phyloP scores from a whole-genome alignment of 371 early-diverging fungal genomes.

The Haplosporangium sp. region DNA sequence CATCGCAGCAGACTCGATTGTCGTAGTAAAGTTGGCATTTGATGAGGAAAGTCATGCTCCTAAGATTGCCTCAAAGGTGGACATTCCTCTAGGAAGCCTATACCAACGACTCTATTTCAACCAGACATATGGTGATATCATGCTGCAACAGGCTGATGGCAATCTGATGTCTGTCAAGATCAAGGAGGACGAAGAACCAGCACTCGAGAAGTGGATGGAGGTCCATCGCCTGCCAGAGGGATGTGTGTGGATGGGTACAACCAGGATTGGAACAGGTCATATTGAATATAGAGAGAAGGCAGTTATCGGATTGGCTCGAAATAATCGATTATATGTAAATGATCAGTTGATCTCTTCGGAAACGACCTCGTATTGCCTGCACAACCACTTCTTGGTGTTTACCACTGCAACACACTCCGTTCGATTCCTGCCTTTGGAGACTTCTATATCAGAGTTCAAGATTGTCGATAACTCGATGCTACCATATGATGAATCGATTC shows the following conservation, averaged over 20 bases:
- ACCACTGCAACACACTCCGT: constrained; percentile 89
- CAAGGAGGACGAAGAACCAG: constrained; percentile 29
- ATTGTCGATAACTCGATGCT: constrained; percentile 63
- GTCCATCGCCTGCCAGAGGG: constrained; percentile 62
- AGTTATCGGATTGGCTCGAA: constrained; percentile 80
- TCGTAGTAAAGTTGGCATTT: constrained; percentile 39
- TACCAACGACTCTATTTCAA: constrained; percentile 54
- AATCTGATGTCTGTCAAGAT: constrained; percentile 25
- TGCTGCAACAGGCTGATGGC: constrained; percentile 47
- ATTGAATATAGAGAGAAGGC: constrained; percentile 59
- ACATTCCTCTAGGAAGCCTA: constrained; percentile 30
- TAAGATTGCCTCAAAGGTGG: constrained; percentile 23
- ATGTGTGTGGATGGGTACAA: constrained; percentile 78
- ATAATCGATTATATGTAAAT: constrained; percentile 86
- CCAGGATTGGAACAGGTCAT: constrained; percentile 60
- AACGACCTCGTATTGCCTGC: constrained; percentile 90
- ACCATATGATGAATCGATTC: constrained; percentile 78
- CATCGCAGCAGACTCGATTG: constrained; percentile 32
- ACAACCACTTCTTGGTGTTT: constrained; percentile 83
- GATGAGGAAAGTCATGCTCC: constrained; percentile 42
- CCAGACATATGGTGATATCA: constrained; percentile 45
- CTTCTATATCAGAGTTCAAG: constrained; percentile 58
- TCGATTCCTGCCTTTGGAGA: constrained; percentile 71
- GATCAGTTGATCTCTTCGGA: constrained; percentile 75
- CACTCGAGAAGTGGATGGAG: constrained; percentile 31